phyloP scores from a whole-genome alignment of 306 rosid species.

The Sicyos edulis region DNA sequence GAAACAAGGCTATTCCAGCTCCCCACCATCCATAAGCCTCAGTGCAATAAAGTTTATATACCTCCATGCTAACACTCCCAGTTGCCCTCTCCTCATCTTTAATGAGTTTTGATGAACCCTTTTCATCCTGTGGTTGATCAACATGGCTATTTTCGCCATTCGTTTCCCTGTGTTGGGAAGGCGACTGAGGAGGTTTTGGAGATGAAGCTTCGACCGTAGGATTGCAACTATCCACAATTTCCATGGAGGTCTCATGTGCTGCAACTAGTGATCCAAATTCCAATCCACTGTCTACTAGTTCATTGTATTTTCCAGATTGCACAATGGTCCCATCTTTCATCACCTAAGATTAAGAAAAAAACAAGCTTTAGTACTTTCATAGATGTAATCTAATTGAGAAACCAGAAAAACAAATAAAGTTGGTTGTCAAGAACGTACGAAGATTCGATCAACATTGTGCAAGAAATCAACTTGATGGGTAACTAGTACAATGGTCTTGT shows the following conservation, averaged over 20 bases:
- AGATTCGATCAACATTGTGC: constrained; percentile 68
- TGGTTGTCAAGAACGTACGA: constrained; percentile 34
- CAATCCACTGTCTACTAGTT: constrained; percentile 49
- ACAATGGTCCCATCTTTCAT: constrained; percentile 81
- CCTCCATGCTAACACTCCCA: constrained; percentile 77
- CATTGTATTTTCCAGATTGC: constrained; percentile 75
- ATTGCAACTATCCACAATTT: constrained; percentile 63
- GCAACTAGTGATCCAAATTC: constrained; percentile 71
- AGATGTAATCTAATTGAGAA: too few relatives aligned
- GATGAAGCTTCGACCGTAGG: constrained; percentile 33
- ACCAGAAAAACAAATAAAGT: background rate
- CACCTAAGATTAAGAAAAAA: constrained; percentile 47
- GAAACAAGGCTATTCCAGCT: constrained; percentile 55
- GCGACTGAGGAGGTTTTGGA: constrained; percentile 32
- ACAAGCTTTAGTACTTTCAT: too few relatives aligned
- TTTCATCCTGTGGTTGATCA: constrained; percentile 42
- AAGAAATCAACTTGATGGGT: constrained; percentile 99
- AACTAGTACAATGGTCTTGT: constrained; percentile 73
- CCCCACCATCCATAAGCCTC: constrained; percentile 52
- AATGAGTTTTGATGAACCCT: constrained; percentile 29
- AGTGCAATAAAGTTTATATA: constrained; percentile 68
- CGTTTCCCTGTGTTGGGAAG: constrained; percentile 25
- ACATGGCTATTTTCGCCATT: constrained; percentile 41
- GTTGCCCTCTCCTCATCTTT: constrained; percentile 56
- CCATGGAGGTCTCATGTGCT: constrained; percentile 89